Evolutionary conservation across 306 rosid species (phyloP).

Genomic region (Abrus pulchellus): DNA sequence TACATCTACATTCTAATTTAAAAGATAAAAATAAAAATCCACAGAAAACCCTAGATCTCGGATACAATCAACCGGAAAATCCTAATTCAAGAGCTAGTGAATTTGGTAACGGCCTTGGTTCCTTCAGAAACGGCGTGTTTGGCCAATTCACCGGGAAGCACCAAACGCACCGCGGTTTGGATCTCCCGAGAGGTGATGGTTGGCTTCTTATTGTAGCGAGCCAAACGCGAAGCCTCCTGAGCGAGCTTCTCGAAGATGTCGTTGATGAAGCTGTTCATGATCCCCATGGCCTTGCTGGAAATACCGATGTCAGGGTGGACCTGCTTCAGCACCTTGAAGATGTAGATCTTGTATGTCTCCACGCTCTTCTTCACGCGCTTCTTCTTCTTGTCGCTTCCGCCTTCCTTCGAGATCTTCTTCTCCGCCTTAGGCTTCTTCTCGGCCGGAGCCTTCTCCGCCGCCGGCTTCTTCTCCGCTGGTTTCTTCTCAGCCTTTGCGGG

Average conservation of each 20-base stretch:
- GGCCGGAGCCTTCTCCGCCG: slow-evolving; percentile 64
- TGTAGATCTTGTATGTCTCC: slow-evolving; percentile 84
- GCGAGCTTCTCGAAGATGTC: slow-evolving; percentile 87
- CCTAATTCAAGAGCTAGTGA: slow-evolving; percentile 66
- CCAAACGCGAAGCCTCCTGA: slow-evolving; percentile 72
- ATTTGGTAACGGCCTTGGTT: slow-evolving; percentile 81
- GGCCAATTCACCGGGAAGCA: slow-evolving; percentile 80
- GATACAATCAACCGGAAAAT: neutral
- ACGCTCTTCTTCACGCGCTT: slow-evolving; percentile 66
- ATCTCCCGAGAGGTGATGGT: slow-evolving; percentile 80
- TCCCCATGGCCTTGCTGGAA: slow-evolving; percentile 89
- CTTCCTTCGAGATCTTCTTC: slow-evolving; percentile 83
- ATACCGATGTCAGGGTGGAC: slow-evolving; percentile 83
- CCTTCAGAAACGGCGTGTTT: slow-evolving; percentile 89
- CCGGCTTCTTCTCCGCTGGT: slow-evolving; percentile 72
- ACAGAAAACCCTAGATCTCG: slow-evolving; percentile 40
- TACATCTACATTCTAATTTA: slow-evolving; percentile 13
- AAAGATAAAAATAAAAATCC: neutral
- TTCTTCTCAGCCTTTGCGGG: slow-evolving; percentile 80
- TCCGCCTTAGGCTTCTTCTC: slow-evolving; percentile 77
- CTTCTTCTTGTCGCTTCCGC: slow-evolving; percentile 77
- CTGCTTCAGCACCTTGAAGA: slow-evolving; percentile 84
- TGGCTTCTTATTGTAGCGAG: slow-evolving; percentile 79
- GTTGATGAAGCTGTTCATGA: slow-evolving; percentile 83
- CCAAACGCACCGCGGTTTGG: slow-evolving; percentile 80